phyloP scores from a whole-genome alignment of 2,329 filamentous ascomycete species.

The Pseudogymnoascus sp. region DNA sequence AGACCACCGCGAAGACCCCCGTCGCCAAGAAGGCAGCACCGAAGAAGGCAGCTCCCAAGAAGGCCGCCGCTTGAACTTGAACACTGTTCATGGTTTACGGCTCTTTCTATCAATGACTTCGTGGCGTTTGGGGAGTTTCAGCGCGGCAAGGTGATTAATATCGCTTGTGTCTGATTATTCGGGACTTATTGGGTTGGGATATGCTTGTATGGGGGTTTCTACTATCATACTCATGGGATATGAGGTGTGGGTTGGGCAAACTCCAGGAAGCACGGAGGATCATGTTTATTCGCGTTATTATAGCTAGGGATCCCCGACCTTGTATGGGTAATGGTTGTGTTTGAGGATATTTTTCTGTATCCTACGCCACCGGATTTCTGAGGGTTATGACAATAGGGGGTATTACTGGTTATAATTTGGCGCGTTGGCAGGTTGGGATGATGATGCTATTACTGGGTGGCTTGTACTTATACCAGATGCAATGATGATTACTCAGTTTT shows the following conservation, averaged over 20 bases:
- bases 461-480: slow-evolving; percentile 11
- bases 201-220: slow-evolving; percentile 9
- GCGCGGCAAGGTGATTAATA: slow-evolving; percentile 1
- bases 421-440: slow-evolving; percentile 6
- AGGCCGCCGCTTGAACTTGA: slow-evolving; percentile 15
- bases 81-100: background rate
- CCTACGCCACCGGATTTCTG: slow-evolving; percentile 3
- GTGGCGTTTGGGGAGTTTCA: slow-evolving; percentile 8
- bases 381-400: slow-evolving; percentile 9
- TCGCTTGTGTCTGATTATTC: slow-evolving; percentile 9
- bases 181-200: slow-evolving; percentile 1
- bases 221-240: slow-evolving; percentile 8
- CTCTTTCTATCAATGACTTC: slow-evolving; percentile 7
- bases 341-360: slow-evolving; percentile 1
- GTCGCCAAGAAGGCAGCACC: slow-evolving; percentile 41
- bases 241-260: slow-evolving; percentile 3
- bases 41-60: slow-evolving; percentile 30
- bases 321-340: slow-evolving; percentile 9
- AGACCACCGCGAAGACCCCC: slow-evolving; percentile 49
- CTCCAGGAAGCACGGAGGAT: slow-evolving; percentile 8
- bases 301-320: slow-evolving; percentile 9
- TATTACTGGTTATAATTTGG: slow-evolving; percentile 11
- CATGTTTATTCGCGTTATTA: slow-evolving; percentile 9
- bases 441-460: slow-evolving; percentile 10
- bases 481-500: slow-evolving; percentile 11